phyloP scores from a whole-genome alignment of 2,329 filamentous ascomycete genomes.

The Apiospora marii region DNA sequence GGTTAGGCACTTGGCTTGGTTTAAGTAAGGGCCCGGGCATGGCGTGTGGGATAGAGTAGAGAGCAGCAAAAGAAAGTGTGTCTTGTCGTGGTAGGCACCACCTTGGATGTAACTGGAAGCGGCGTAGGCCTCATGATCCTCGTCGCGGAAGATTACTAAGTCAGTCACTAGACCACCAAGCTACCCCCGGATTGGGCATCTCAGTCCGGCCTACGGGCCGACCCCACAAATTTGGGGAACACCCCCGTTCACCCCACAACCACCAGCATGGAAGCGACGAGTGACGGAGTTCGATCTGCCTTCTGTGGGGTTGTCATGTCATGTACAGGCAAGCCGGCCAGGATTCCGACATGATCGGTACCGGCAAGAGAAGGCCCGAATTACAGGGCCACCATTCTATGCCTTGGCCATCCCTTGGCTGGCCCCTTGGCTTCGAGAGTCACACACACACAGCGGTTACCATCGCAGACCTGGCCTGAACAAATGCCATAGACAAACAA shows the following conservation, averaged over 20 bases:
- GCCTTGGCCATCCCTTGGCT: neutral
- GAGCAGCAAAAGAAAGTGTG: neutral
- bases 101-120: neutral
- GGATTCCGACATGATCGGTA: slow-evolving; percentile 18
- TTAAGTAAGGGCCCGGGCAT: neutral
- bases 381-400: neutral
- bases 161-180: neutral
- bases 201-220: slow-evolving; percentile 1
- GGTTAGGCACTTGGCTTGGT: neutral
- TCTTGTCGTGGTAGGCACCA: neutral
- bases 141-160: slow-evolving; percentile 3
- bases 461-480: neutral
- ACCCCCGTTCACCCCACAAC: slow-evolving; percentile 1
- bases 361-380: slow-evolving; percentile 5
- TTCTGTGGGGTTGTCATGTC: neutral
- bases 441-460: neutral
- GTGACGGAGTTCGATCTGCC: slow-evolving; percentile 1
- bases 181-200: slow-evolving; percentile 7
- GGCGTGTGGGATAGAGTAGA: neutral
- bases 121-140: neutral
- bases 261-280: neutral
- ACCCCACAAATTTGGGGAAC: slow-evolving; percentile 15
- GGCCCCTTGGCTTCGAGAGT: neutral
- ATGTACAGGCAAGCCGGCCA: neutral
- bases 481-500: neutral